Conservation (phyloP, 345 rosid species). For the Geranium rotundifolium region DNA sequence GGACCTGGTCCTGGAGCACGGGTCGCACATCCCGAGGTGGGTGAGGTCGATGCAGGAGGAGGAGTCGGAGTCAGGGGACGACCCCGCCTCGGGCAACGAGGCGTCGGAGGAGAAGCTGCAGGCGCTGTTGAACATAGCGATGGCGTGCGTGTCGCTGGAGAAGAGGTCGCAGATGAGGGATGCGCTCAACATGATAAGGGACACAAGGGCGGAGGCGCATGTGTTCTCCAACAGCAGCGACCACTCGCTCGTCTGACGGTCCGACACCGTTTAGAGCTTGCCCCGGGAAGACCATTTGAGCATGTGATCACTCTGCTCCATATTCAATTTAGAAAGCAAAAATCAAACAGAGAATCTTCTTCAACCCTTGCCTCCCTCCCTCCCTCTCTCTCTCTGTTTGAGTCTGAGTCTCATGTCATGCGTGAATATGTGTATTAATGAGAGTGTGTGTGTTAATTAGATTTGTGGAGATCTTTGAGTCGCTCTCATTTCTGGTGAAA, state of each 20-base stretch:
- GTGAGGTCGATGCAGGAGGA: slow-evolving; percentile 81
- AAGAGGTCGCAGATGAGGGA: slow-evolving; percentile 74
- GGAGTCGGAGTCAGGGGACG: slow-evolving; percentile 79
- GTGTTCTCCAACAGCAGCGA: slow-evolving; percentile 65
- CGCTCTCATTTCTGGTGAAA: too few relatives aligned
- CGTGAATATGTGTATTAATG: too few relatives aligned
- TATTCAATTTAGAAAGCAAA: too few relatives aligned
- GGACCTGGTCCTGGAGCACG: slow-evolving; percentile 86
- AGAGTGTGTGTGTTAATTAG: too few relatives aligned
- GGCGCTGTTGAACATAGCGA: slow-evolving; percentile 69
- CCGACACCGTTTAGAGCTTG: slow-evolving; percentile 87
- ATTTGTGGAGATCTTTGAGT: too few relatives aligned
- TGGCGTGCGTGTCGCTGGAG: slow-evolving; percentile 64
- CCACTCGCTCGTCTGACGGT: slow-evolving; percentile 93
- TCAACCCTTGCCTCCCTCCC: too few relatives aligned
- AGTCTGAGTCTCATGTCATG: too few relatives aligned
- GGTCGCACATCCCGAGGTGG: slow-evolving; percentile 86
- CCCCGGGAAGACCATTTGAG: slow-evolving; percentile 87
- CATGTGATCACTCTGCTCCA: slow-evolving; percentile 21
- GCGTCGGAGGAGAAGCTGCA: slow-evolving; percentile 85
- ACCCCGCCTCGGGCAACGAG: slow-evolving; percentile 15
- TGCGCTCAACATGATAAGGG: slow-evolving; percentile 79
- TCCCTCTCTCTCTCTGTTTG: too few relatives aligned
- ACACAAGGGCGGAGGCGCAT: slow-evolving; percentile 78
- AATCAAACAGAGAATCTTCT: too few relatives aligned